Evolutionary conservation across 495 filamentous ascomycete species (phyloP).

Genomic region (Neurospora cerealis): DNA sequence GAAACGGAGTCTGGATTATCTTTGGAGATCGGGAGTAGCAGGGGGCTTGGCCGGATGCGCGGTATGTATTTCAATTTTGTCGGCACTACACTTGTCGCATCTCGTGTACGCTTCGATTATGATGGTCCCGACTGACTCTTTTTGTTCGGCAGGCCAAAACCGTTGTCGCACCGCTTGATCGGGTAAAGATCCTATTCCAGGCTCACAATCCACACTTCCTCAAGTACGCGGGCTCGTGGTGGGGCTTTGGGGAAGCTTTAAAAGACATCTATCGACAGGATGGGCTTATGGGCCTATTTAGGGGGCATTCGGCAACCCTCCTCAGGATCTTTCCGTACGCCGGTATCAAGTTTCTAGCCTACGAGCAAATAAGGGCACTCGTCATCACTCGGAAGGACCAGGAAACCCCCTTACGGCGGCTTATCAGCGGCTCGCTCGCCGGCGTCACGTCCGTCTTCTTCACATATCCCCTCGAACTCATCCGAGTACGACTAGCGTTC

Average conservation of each 20-base stretch:
- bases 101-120: neutral
- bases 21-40: slow-evolving; percentile 68
- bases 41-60: slow-evolving; percentile 84
- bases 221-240: slow-evolving; percentile 84
- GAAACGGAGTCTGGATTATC: slow-evolving; percentile 74
- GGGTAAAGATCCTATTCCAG: slow-evolving; percentile 98
- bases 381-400: slow-evolving; percentile 60
- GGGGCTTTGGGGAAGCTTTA: slow-evolving; percentile 66
- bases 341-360: slow-evolving; percentile 93
- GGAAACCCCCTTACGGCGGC: slow-evolving; percentile 70
- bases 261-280: slow-evolving; percentile 70
- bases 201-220: slow-evolving; percentile 86
- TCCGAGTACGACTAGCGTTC: slow-evolving; percentile 86
- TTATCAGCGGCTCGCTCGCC: slow-evolving; percentile 70
- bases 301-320: slow-evolving; percentile 88
- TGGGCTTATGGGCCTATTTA: slow-evolving; percentile 68
- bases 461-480: slow-evolving; percentile 89
- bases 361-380: slow-evolving; percentile 79
- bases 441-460: slow-evolving; percentile 87
- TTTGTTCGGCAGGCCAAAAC: slow-evolving; percentile 67
- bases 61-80: slow-evolving; percentile 36
- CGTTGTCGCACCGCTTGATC: slow-evolving; percentile 87
- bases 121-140: neutral
- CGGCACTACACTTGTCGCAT: neutral
- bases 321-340: slow-evolving; percentile 96